These are phyloP conservation scores for Haplosporangium sp. DNA, from an alignment of 371 early-diverging fungal species.

Conservation along the genomic window DNA sequence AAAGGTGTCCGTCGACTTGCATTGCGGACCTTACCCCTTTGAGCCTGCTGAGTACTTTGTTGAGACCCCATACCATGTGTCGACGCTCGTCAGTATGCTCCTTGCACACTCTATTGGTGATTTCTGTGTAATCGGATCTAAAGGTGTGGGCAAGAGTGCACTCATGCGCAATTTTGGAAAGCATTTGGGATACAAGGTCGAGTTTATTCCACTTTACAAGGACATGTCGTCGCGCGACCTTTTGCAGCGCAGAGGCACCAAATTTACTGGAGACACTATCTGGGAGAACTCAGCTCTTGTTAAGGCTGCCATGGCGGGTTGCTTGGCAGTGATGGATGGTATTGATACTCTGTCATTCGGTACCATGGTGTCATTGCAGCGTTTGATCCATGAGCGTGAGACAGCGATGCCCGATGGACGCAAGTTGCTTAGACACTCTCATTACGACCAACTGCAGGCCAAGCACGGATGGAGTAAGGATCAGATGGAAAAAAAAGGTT, in stretches of 20 bases:
- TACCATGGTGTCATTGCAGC: slow-evolving; percentile 76
- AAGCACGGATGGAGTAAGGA: slow-evolving; percentile 60
- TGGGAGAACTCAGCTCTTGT: slow-evolving; percentile 82
- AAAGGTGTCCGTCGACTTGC: slow-evolving; percentile 54
- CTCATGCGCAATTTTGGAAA: slow-evolving; percentile 79
- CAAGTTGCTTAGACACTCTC: slow-evolving; percentile 67
- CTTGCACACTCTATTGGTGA: slow-evolving; percentile 77
- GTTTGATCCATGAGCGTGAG: slow-evolving; percentile 79
- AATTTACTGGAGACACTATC: slow-evolving; percentile 78
- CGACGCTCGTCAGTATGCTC: slow-evolving; percentile 74
- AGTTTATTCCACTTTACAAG: slow-evolving; percentile 81
- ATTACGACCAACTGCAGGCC: slow-evolving; percentile 70
- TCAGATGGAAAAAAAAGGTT: slow-evolving; percentile 62
- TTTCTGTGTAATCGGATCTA: slow-evolving; percentile 80
- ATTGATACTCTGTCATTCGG: slow-evolving; percentile 81
- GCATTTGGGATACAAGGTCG: slow-evolving; percentile 76
- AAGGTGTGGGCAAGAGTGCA: slow-evolving; percentile 85
- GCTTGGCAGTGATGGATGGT: slow-evolving; percentile 81
- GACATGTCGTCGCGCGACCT: slow-evolving; percentile 91
- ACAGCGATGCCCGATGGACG: slow-evolving; percentile 81
- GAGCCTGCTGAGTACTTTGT: slow-evolving; percentile 74
- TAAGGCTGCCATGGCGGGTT: slow-evolving; percentile 80
- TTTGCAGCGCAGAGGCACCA: slow-evolving; percentile 83
- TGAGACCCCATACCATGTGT: slow-evolving; percentile 76
- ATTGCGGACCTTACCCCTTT: slow-evolving; percentile 65